Evolutionary conservation across 2,329 filamentous ascomycete species (phyloP), one percentile per base, ranked within the genome.

Genomic region (Ilyonectria robusta): DNA sequence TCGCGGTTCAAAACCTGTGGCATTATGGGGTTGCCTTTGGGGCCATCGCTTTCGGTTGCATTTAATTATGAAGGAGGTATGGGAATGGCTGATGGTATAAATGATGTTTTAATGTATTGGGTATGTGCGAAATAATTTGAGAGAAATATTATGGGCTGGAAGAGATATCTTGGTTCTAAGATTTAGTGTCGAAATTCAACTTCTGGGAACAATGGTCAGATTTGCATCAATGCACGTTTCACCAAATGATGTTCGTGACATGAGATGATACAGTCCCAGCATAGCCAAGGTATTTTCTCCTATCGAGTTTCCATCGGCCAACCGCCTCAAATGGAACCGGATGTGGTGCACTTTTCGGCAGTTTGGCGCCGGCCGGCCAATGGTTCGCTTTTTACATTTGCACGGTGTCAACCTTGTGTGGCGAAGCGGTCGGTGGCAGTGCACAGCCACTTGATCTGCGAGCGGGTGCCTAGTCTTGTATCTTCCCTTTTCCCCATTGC

Each of bases 21-120:
- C 47, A 57, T 19, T 66, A 62, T 33, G 59, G 47, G 47, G 11
- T 42, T 5, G 62, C 55, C 7, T 64, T 57, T 10, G 48, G n/a
- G 5, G 55, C 48, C 5, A 46, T 64, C 17, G 48, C 62, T 26
- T 59, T 64, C 42, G 53, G 46, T 33, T 40, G 47, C 21, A 59
- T 64, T 47, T 64, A 53, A 63, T 58, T 8, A 42, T n/a, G 4
- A 17, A n/a, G 15, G 40, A 17, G 31, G 8, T 4, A 1, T 42
- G 15, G 15, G 8, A n/a, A n/a, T 7, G 40, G 9, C 19, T 42
- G 4, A 42, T 42, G 40, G 5, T 42, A n/a, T 4, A 5, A n/a
- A 42, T 42, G 15, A 42, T 7, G 1, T 42, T 42, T 17, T 42
- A n/a, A 17, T 33, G 31, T 3, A 11, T 42, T 19, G 17, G 40